Base-by-base conservation (phyloP, 164 flowering plant species). In the Vitis cinerea region DNA sequence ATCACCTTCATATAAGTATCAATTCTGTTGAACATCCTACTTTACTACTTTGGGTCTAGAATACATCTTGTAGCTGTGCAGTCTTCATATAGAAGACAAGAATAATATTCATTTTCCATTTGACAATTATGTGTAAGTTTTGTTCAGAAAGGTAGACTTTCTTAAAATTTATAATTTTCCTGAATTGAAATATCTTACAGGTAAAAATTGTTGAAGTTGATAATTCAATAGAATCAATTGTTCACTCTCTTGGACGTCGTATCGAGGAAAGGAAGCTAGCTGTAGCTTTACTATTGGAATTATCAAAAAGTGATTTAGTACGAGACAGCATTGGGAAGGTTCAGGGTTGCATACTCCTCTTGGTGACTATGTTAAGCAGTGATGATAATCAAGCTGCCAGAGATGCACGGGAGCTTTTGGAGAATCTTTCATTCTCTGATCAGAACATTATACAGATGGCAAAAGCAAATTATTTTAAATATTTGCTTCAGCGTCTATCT, bases 371-470 rank as follows among this genome's bases (percentile, higher is more conserved):
- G 81, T 69, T 80, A 65, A 83, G 75, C 64, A 71, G 76, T 61
- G 83, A 84, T 60, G 86, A 84, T 50, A 47, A 31, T 76, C 84
- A 83, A 76, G 87, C 85, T 80, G 75, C 90, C 27, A 75, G 64
- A 61, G 81, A 83, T 76, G 91, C 91, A 17, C 67, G 51, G n/a
- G 80, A 78, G 58, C 83, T 90, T 61, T 77, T 90, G 82, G 80
- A 82, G 55, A 87, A 80, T 67, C 90, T 90, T 30, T 83, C 96
- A 8, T 79, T 73, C 71, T 81, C 79, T 61, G 90, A 88, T 68
- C 75, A 87, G 69, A 83, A 88, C 75, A 81, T 87, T 13, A 74
- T 88, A 69, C 84, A 75, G 71, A 90, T 90, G 96, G 91, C 96
- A 54, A 85, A 76, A 75, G 85, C 88, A 73, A 88, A 90, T 68